phyloP scores from a whole-genome alignment of 148 eudicot genomes.

The Chenopodium album region DNA sequence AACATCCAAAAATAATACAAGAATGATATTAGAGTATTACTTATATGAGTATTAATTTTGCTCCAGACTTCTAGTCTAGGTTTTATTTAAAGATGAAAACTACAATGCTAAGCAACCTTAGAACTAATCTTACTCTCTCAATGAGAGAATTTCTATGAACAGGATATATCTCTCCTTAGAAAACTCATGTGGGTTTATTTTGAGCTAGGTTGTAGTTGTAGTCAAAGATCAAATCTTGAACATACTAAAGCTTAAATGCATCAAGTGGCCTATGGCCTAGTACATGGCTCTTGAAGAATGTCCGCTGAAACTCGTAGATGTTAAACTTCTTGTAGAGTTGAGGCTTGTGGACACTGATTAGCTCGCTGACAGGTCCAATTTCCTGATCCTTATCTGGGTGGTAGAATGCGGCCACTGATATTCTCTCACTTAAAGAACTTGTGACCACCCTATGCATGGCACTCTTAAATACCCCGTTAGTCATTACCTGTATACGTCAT shows the following conservation, averaged over 20 bases:
- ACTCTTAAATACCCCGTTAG: conserved; percentile 49
- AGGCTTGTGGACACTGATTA: conserved; percentile 32
- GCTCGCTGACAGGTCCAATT: conserved; percentile 34
- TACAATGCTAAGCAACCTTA: too few species aligned
- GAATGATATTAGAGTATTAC: too few species aligned
- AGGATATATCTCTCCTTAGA: too few species aligned
- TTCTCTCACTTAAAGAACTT: conserved; percentile 32
- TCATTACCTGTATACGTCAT: conserved; percentile 31
- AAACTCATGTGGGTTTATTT: too few species aligned
- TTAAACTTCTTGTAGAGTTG: conserved; percentile 38
- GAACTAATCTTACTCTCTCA: too few species aligned
- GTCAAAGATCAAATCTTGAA: too few species aligned
- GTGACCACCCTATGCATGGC: conserved; percentile 50
- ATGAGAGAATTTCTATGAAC: too few species aligned
- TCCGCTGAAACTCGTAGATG: conserved; percentile 19
- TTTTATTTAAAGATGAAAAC: too few species aligned
- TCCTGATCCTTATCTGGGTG: conserved; percentile 26
- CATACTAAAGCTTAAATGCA: conserved; percentile 18
- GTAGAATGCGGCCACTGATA: conserved; percentile 40
- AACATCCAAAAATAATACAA: too few species aligned
- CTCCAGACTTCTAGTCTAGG: too few species aligned
- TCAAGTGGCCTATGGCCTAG: conserved; percentile 22
- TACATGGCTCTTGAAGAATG: conserved; percentile 21
- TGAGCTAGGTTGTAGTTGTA: too few species aligned
- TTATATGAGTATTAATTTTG: too few species aligned